These are phyloP conservation scores for Heterococcus sp. DNA, from an alignment of 108 stramenopile genomes.

Conservation along the genomic window DNA sequence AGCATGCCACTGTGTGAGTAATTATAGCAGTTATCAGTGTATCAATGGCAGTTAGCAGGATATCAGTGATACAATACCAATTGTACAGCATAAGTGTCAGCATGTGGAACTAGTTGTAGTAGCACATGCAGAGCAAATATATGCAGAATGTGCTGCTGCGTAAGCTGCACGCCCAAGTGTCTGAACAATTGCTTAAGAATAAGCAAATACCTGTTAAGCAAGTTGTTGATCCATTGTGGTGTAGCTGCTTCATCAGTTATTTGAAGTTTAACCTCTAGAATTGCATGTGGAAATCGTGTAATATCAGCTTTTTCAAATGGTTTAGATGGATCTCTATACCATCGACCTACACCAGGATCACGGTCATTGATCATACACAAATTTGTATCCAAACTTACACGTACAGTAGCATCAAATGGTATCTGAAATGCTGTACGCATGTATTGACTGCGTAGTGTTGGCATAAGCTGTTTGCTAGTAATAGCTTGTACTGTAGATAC, in stretches of 20 bases:
- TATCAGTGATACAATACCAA: too few species aligned
- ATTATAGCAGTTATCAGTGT: too few species aligned
- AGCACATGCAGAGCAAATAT: too few species aligned
- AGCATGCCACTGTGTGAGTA: slow-evolving; percentile 67
- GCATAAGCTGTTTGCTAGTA: slow-evolving; percentile 83
- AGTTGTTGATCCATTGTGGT: slow-evolving; percentile 85
- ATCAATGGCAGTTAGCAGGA: too few species aligned
- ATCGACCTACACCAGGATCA: slow-evolving; percentile 68
- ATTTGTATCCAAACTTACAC: slow-evolving; percentile 91
- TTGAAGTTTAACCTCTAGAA: slow-evolving; percentile 91
- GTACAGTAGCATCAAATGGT: slow-evolving; percentile 89
- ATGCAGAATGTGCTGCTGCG: too few species aligned
- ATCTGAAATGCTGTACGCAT: slow-evolving; percentile 96
- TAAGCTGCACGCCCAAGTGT: too few species aligned
- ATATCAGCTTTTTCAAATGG: slow-evolving; percentile 72
- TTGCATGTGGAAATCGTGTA: slow-evolving; percentile 90
- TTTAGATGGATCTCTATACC: slow-evolving; percentile 82
- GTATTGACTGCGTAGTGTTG: slow-evolving; percentile 91
- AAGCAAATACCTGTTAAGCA: slow-evolving; percentile 61
- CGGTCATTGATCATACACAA: slow-evolving; percentile 93
- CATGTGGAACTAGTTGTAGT: too few species aligned
- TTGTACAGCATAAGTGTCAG: too few species aligned
- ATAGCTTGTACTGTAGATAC: slow-evolving; percentile 81
- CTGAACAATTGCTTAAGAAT: too few species aligned
- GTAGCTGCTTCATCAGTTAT: slow-evolving; percentile 74